These are phyloP conservation scores for Senecio squalidus DNA, from an alignment of 140 eudicot genomes.

Conservation along the genomic window DNA sequence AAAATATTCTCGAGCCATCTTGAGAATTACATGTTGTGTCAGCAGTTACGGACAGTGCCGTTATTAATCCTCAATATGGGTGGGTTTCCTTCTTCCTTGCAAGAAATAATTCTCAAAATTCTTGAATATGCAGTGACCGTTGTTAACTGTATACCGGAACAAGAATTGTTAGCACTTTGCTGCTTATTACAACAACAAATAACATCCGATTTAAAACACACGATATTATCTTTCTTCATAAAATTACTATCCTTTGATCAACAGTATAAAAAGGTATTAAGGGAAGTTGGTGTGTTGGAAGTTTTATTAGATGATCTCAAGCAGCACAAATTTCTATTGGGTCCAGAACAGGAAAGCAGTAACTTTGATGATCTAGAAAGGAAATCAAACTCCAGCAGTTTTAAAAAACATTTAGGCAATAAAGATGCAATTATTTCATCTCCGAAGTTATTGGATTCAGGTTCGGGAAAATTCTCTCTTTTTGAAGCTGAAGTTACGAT, in stretches of 20 bases:
- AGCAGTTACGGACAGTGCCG: constrained; percentile 92
- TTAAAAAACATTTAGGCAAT: constrained; percentile 76
- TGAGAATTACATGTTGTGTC: constrained; percentile 89
- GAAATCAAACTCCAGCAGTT: constrained; percentile 61
- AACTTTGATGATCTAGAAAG: constrained; percentile 50
- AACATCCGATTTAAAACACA: constrained; percentile 66
- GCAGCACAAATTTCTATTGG: constrained; percentile 66
- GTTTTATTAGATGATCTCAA: constrained; percentile 90
- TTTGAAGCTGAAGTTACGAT: constrained; percentile 77
- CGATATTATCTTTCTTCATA: constrained; percentile 77
- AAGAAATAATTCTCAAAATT: constrained; percentile 88
- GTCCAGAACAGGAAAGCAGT: constrained; percentile 48
- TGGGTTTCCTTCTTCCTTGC: constrained; percentile 78
- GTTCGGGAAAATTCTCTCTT: constrained; percentile 77
- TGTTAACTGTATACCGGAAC: constrained; percentile 93
- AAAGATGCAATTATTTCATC: constrained; percentile 87
- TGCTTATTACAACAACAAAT: constrained; percentile 94
- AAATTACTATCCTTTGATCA: constrained; percentile 89
- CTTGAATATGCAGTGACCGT: constrained; percentile 98
- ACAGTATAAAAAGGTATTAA: constrained; percentile 85
- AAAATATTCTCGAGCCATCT: constrained; percentile 94
- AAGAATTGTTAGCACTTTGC: constrained; percentile 92
- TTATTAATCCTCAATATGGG: constrained; percentile 92
- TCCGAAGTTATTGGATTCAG: constrained; percentile 71
- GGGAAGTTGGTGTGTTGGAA: constrained; percentile 97